Evolutionary conservation across 129 eudicot species (phyloP), one percentile per base, ranked within the genome.

Genomic region (Scalesia atractyloides): DNA sequence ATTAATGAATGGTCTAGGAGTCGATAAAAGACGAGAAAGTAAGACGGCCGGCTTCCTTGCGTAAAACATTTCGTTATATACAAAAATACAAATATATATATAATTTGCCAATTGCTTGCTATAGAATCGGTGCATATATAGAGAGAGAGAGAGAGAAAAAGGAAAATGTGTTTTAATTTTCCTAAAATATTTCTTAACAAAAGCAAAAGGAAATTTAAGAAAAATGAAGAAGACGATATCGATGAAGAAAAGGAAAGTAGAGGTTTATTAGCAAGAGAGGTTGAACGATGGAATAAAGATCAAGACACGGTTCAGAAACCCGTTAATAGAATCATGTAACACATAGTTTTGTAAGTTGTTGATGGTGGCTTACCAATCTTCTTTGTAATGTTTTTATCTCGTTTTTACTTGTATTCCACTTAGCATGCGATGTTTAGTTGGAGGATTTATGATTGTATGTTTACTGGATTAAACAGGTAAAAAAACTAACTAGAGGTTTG

Each of bases 231-330:
- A 9, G 26, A 15, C 0, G 66, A 74, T 19, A 56, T 1, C 11
- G 26, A 53, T 3, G 79, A 64, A 65, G 79, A 75, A 12, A 52
- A 51, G 16, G 79, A 64, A 22, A 70, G 66, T 2, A 20, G 50
- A 24, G 83, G 83, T 9, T 66, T 79, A 24, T 73, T 79, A 47
- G 70, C 72, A 41, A 79, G 9, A 64, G 79, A 73, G 63, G 72
- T 79, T 57, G 64, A 73, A 53, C 68, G 66, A 56, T 79, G 79
- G 83, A 79, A 72, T 18, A 61, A 80, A 64, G 61, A 60, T 73
- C 59, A 73, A 73, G 69, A 61, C 7, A 73, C 46, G 69, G 46
- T 60, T 30, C 58, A 60, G 51, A 73, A 60, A 0, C 34, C 9
- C 3, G 0, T 5, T 2, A 47, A 37, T 61, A 36, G 15, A 47